These are phyloP conservation scores for Eimeria acervulina DNA, from an alignment of 169 alveolate genomes.

Conservation along the genomic window DNA sequence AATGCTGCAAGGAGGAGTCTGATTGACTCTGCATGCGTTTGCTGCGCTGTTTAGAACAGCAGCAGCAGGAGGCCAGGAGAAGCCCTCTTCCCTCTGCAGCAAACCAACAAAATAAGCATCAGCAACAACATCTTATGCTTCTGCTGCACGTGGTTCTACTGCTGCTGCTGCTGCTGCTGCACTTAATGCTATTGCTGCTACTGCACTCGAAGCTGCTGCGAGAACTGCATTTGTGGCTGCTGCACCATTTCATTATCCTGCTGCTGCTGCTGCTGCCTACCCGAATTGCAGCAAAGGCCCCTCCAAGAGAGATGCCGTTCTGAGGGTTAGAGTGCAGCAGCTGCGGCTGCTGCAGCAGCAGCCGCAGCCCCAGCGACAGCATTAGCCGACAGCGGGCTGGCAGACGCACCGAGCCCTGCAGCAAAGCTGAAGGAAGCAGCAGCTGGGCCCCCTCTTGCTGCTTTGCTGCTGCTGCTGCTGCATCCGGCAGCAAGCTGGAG, in stretches of 20 bases:
- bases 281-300: conserved; percentile 32
- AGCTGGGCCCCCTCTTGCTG: conserved; percentile 23
- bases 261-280: conserved; percentile 6
- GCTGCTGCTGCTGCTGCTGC: conserved; percentile 34
- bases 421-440: conserved; percentile 11
- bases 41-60: conserved; percentile 25
- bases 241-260: neutral
- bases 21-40: neutral
- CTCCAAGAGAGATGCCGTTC: neutral
- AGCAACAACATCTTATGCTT: neutral
- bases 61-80: conserved; percentile 36
- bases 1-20: neutral
- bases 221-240: neutral
- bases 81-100: neutral
- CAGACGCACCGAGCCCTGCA: neutral
- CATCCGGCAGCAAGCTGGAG: conserved; percentile 17
- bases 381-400: neutral
- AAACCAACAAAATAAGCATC: neutral
- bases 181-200: neutral
- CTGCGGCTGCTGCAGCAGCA: conserved; percentile 35
- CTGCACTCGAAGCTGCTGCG: neutral
- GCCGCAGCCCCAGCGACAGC: conserved; percentile 1
- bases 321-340: conserved; percentile 50
- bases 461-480: neutral
- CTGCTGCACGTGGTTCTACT: neutral